Evolutionary conservation across 305 asterid genomes (phyloP).

Genomic region (Nicotiana rustica): DNA sequence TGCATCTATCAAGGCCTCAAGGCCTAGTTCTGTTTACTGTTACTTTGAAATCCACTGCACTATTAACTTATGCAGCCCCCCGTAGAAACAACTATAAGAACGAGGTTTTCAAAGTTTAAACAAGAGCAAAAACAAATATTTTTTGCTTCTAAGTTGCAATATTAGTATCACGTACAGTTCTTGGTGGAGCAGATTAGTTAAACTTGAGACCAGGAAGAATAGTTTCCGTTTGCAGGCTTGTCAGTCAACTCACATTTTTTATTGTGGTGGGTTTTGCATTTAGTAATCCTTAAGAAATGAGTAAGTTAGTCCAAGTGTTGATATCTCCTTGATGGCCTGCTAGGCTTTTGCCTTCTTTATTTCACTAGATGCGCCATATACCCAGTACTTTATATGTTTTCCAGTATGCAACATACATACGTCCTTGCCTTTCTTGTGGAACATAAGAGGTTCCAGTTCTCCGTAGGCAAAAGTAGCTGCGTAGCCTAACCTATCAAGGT

Average conservation of each 20-base stretch:
- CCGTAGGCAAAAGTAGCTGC: neutral
- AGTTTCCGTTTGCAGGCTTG: neutral
- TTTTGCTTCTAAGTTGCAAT: constrained; percentile 10
- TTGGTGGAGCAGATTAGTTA: neutral
- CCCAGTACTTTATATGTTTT: neutral
- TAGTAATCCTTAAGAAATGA: neutral
- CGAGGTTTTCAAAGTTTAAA: constrained; percentile 6
- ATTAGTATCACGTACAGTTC: neutral
- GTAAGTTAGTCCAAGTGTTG: neutral
- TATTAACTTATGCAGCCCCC: constrained; percentile 48
- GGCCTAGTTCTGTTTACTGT: neutral
- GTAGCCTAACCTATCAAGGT: constrained; percentile 1
- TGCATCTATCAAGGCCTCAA: neutral
- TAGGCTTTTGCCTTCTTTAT: neutral
- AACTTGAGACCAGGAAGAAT: neutral
- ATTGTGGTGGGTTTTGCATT: neutral
- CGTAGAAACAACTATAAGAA: neutral
- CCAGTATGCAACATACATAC: neutral
- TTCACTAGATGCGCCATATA: neutral
- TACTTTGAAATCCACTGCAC: constrained; percentile 6
- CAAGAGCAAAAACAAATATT: neutral
- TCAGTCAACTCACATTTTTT: neutral
- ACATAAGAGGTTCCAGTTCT: neutral
- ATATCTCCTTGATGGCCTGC: neutral
- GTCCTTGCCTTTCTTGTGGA: neutral